These are phyloP conservation scores for Staphylotrichum longicolle DNA, from an alignment of 495 filamentous ascomycete species.

Conservation along the genomic window DNA sequence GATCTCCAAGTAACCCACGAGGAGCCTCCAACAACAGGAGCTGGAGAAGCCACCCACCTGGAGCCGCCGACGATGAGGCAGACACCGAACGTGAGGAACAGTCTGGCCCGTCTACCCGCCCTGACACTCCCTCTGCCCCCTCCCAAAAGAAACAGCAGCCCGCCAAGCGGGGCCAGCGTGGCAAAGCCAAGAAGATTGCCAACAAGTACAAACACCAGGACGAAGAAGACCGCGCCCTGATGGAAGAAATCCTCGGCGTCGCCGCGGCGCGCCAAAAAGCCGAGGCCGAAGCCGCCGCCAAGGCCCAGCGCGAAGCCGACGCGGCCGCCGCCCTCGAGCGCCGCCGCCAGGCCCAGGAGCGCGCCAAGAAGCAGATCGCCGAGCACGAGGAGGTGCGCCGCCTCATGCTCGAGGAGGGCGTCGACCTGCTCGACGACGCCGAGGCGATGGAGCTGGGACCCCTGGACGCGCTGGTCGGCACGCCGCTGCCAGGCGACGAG, in stretches of 20 bases:
- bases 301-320: conserved; percentile 56
- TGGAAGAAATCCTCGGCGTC: conserved; percentile 77
- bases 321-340: conserved; percentile 64
- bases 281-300: conserved; percentile 52
- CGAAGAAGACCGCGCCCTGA: conserved; percentile 82
- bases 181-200: conserved; percentile 83
- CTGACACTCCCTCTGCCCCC: conserved; percentile 11
- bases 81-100: conserved; percentile 21
- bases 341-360: conserved; percentile 73
- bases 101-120: conserved; percentile 4
- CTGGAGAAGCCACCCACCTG: conserved; percentile 15
- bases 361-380: conserved; percentile 58
- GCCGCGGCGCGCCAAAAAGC: conserved; percentile 54
- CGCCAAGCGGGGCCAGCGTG: conserved; percentile 72
- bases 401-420: conserved; percentile 51
- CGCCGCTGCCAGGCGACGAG: conserved; percentile 76
- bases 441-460: conserved; percentile 59
- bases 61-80: conserved; percentile 13
- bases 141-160: conserved; percentile 37
- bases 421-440: conserved; percentile 39
- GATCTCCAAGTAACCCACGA: conserved; percentile 35
- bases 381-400: conserved; percentile 63
- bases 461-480: conserved; percentile 74
- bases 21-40: neutral
- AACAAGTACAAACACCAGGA: conserved; percentile 93